Conservation (phyloP, 2,329 filamentous ascomycete genomes). For the Penicillium vulpinum region DNA sequence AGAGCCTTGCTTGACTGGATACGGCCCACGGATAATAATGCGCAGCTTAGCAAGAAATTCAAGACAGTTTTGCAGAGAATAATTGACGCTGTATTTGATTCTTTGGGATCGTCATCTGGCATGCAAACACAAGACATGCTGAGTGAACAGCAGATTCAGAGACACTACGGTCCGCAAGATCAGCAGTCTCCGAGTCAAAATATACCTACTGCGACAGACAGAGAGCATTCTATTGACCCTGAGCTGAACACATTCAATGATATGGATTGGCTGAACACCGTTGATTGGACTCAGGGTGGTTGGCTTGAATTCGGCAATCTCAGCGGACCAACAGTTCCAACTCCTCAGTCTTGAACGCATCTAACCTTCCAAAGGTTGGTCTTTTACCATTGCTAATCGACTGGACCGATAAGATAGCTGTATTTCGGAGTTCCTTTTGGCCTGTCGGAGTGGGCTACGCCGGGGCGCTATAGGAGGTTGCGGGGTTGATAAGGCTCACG, state of each 20-base stretch:
- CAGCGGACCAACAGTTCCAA: background rate
- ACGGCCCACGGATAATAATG: background rate
- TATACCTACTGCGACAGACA: background rate
- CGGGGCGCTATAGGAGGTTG: background rate
- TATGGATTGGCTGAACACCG: conserved; percentile 3
- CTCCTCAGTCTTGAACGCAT: too few species aligned
- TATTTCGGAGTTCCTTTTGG: background rate
- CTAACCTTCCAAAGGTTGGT: too few species aligned
- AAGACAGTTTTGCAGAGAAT: background rate
- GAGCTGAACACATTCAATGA: background rate
- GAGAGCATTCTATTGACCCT: background rate
- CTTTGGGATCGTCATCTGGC: background rate
- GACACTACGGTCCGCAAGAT: background rate
- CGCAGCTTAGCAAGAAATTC: background rate
- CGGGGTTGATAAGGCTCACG: background rate
- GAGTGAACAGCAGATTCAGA: background rate
- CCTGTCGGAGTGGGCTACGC: background rate
- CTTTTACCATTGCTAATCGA: background rate
- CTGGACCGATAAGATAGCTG: background rate
- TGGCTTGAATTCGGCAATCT: background rate
- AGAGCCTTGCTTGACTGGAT: background rate
- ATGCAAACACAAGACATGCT: background rate
- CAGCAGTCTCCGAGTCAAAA: background rate
- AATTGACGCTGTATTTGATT: background rate
- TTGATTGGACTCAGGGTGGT: background rate